Evolutionary conservation across 164 flowering plant genomes (phyloP), one percentile per base, ranked within the genome.

Genomic region (Vitis cinerea): DNA sequence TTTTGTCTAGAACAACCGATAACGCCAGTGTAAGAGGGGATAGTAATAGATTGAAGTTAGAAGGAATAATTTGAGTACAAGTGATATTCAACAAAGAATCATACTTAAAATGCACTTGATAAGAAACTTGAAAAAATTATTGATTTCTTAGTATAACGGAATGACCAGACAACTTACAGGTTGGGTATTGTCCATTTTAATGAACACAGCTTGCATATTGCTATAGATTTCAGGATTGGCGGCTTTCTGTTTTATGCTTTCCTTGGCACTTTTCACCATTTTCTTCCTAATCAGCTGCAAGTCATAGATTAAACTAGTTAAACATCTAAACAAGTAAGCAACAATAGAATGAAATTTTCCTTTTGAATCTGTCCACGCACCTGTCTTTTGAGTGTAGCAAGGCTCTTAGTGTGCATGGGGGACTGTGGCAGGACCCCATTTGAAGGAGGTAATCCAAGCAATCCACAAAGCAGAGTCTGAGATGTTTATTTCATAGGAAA

Each of bases 401-500:
- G 76, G 63, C 86, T 82, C 76, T 77, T 84, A 0, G 88, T 81
- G 70, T 84, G 88, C 88, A 84, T 84, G 1, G 88, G 88, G n/a
- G 88, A 79, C 64, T 84, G 88, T n/a, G 88, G 88, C 0, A 84
- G 72, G 23, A 84, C 88, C 5, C 88, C 88, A 68, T 84, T 84
- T 31, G 88, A 79, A 57, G 88, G 88, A 50, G 88, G 88, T 3
- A 84, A 51, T 51, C 86, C 88, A 61, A 84, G 63, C 62, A 84
- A 60, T 55, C 88, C 88, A 74, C 88, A 84, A 7, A 84, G 74
- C 64, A 84, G 49, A 59, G 84, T 81, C 88, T 84, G 74, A 8
- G 15, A 64, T 4, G 48, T 51, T 13, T 54, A 11, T 9, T 58
- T 48, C 2, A 37, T 15, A 44, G 9, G 12, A n/a, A 75, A 59